Conservation (phyloP, 805 yeast species). For the Yarrowia sp. region DNA sequence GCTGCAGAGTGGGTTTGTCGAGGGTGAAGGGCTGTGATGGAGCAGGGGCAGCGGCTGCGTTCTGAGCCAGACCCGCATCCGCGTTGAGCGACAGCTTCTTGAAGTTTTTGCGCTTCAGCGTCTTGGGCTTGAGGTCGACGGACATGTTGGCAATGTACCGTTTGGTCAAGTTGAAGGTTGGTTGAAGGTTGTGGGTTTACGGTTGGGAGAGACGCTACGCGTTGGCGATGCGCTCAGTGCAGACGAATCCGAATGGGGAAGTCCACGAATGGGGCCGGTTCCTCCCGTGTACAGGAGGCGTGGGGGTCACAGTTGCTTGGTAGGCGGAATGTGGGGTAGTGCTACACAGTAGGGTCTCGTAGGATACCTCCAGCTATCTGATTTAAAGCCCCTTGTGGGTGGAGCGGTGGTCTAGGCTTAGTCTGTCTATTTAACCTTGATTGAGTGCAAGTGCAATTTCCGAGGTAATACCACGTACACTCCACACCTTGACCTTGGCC, state of each 20-base stretch:
- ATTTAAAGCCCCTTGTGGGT: too few species aligned
- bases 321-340: background rate
- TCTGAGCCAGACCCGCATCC: conserved; percentile 27
- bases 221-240: conserved; percentile 23
- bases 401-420: too few species aligned
- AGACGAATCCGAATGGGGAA: conserved; percentile 5
- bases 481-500: background rate
- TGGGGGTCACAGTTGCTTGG: background rate
- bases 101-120: conserved; percentile 57
- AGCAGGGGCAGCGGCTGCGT: background rate
- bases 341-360: too few species aligned
- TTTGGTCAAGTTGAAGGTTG: background rate
- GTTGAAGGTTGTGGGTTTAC: conserved; percentile 1
- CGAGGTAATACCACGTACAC: conserved; percentile 15
- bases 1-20: conserved; percentile 25
- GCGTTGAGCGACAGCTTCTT: conserved; percentile 51
- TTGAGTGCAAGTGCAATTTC: background rate
- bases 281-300: too few species aligned
- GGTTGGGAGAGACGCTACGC: conserved; percentile 24
- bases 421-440: background rate
- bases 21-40: conserved; percentile 21
- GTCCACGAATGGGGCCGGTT: background rate
- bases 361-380: too few species aligned
- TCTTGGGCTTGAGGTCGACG: conserved; percentile 35
- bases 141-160: conserved; percentile 5